phyloP scores from a whole-genome alignment of 2,329 filamentous ascomycete genomes.

The Triangularia verruculosa region DNA sequence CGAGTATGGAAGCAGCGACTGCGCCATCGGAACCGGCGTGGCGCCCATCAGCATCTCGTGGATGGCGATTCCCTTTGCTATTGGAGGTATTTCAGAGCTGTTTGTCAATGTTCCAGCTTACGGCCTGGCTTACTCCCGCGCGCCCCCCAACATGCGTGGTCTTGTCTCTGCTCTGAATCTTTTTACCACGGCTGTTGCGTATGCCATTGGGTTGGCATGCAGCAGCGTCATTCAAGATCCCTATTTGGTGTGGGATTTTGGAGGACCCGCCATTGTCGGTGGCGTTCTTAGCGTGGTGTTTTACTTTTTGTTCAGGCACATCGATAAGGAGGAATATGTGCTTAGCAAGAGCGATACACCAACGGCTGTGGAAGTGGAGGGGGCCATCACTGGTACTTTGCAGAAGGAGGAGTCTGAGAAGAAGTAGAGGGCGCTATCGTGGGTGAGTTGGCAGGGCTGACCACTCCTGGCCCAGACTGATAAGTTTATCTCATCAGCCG shows the following conservation, averaged over 20 bases:
- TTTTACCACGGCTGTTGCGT: slow-evolving; percentile 45
- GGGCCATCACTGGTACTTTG: slow-evolving; percentile 23
- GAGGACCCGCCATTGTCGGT: slow-evolving; percentile 46
- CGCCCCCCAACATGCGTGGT: slow-evolving; percentile 50
- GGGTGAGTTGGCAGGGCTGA: not conserved
- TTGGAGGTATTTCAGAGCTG: slow-evolving; percentile 50
- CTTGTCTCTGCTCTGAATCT: slow-evolving; percentile 50
- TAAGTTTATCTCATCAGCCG: not conserved
- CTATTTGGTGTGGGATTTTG: slow-evolving; percentile 49
- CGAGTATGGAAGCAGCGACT: slow-evolving; percentile 39
- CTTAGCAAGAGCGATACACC: slow-evolving; percentile 31
- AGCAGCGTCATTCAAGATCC: slow-evolving; percentile 48
- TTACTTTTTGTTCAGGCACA: slow-evolving; percentile 46
- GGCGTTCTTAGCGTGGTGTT: slow-evolving; percentile 43
- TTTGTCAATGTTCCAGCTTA: slow-evolving; percentile 51
- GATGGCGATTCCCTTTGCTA: slow-evolving; percentile 52
- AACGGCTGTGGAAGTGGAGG: slow-evolving; percentile 23
- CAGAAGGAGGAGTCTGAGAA: slow-evolving; percentile 22
- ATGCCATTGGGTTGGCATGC: slow-evolving; percentile 44
- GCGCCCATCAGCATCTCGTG: slow-evolving; percentile 53
- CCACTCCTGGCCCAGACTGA: not conserved
- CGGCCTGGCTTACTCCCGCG: slow-evolving; percentile 50
- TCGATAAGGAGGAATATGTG: slow-evolving; percentile 45
- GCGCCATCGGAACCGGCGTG: slow-evolving; percentile 35
- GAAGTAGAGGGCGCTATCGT: not conserved